A percentile compares a stretch with the other conserved stretches of the same genome.
These are phyloP conservation scores for Fusarium redolens DNA, from an alignment of 2,329 filamentous ascomycete genomes.

Conservation along the genomic window DNA sequence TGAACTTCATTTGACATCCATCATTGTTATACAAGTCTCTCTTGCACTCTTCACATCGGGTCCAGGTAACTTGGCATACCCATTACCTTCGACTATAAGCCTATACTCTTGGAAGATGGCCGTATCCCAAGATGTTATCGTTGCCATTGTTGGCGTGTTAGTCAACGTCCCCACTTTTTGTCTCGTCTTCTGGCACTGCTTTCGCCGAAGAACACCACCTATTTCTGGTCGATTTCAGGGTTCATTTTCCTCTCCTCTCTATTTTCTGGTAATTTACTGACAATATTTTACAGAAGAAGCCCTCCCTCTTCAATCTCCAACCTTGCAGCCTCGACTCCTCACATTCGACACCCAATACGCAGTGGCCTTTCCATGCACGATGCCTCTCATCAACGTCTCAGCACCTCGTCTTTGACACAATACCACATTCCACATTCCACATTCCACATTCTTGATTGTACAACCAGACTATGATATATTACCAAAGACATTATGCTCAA, in stretches of 20 bases:
- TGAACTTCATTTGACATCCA: no score
- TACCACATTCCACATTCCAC: no score
- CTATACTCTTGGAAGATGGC: no score
- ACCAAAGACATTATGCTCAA: fast-evolving
- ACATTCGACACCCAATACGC: neutral
- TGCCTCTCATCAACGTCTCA: neutral
- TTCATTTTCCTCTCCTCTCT: neutral
- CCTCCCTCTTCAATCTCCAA: fast-evolving
- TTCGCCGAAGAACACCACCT: neutral
- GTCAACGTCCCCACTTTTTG: slow-evolving; percentile 13
- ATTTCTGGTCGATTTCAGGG: neutral
- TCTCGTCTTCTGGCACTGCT: slow-evolving; percentile 12
- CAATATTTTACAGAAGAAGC: neutral
- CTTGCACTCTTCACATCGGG: no score
- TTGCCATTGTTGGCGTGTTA: neutral
- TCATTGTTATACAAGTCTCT: no score
- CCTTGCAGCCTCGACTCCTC: fast-evolving
- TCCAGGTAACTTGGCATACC: no score
- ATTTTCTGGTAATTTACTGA: neutral
- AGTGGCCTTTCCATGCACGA: neutral
- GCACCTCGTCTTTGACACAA: fast-evolving
- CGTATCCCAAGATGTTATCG: no score
- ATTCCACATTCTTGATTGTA: fast-evolving
- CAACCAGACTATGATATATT: fast-evolving
- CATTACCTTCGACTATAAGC: no score